Percentiles rank a stretch among this genome's conserved stretches.
These are phyloP conservation scores for Phytopythium ostracodes DNA, from an alignment of 352 stramenopile genomes.

Conservation along the genomic window DNA sequence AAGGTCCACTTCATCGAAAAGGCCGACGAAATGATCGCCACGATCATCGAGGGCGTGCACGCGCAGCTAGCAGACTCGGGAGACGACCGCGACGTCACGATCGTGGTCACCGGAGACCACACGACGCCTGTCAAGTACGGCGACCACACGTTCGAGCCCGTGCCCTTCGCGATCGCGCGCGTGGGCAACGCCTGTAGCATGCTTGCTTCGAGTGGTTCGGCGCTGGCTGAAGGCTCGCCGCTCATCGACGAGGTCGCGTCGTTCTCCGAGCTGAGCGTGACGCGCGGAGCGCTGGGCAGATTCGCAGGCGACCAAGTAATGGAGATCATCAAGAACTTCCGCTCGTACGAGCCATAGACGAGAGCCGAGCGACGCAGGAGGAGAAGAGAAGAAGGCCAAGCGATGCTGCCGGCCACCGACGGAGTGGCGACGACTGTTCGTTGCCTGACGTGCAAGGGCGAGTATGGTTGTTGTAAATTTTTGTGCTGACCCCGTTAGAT, in stretches of 20 bases:
- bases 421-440: neutral
- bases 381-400: neutral
- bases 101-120: constrained; percentile 86
- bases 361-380: no score
- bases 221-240: constrained; percentile 3
- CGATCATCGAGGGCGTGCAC: constrained; percentile 51
- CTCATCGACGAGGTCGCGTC: constrained; percentile 49
- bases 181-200: constrained; percentile 26
- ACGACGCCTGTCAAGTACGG: constrained; percentile 84
- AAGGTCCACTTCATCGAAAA: constrained; percentile 86
- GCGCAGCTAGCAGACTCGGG: constrained; percentile 22
- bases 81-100: constrained; percentile 50
- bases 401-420: neutral
- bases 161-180: constrained; percentile 75
- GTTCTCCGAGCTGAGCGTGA: constrained; percentile 72
- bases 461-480: neutral
- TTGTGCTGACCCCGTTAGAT: neutral
- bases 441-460: neutral
- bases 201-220: neutral
- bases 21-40: constrained; percentile 76
- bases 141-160: constrained; percentile 85
- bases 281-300: constrained; percentile 63
- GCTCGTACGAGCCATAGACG: constrained; percentile 31
- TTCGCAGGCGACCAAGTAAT: constrained; percentile 87
- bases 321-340: constrained; percentile 73